A percentile compares a stretch with the other conserved stretches of the same genome.
Conservation (phyloP, 495 filamentous ascomycete genomes). For the Talaromyces proteolyticus region DNA sequence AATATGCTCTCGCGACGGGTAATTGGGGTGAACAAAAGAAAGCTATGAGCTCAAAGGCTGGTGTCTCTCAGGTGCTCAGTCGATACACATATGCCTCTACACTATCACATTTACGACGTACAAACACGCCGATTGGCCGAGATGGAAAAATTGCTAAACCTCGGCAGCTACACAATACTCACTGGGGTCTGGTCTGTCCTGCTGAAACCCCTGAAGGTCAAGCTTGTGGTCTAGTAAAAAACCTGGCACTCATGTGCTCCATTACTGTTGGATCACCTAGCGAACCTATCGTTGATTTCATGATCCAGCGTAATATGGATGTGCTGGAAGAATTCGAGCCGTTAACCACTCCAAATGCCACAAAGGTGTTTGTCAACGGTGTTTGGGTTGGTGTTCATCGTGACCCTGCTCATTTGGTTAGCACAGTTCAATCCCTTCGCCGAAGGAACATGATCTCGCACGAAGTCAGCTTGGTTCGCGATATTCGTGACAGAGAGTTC, state of each 20-base stretch:
- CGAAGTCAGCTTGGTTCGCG: conserved; percentile 88
- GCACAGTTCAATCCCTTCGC: conserved; percentile 69
- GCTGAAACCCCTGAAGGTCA: conserved; percentile 98
- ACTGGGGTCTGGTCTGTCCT: conserved; percentile 97
- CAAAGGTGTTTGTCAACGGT: conserved; percentile 96
- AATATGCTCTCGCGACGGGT: conserved; percentile 96
- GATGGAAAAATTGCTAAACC: conserved; percentile 99
- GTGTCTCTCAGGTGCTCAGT: conserved; percentile 97
- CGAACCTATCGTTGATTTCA: conserved; percentile 88
- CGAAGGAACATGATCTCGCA: conserved; percentile 71
- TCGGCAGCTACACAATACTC: conserved; percentile 95
- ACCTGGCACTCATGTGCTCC: conserved; percentile 95
- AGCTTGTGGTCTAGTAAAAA: conserved; percentile 97
- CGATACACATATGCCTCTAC: conserved; percentile 96
- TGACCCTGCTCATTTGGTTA: conserved; percentile 74
- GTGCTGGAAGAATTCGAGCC: conserved; percentile 95
- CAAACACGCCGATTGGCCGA: conserved; percentile 94
- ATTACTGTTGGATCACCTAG: conserved; percentile 89
- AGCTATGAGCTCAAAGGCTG: conserved; percentile 85
- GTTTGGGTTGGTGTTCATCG: conserved; percentile 90
- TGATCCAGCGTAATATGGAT: conserved; percentile 92
- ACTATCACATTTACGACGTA: conserved; percentile 90
- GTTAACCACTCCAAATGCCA: conserved; percentile 78
- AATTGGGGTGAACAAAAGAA: conserved; percentile 99
- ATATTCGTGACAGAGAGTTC: conserved; percentile 95